Conservation (phyloP, 768 basidiomycete genomes). For the Rhizopogon vinicolor region DNA sequence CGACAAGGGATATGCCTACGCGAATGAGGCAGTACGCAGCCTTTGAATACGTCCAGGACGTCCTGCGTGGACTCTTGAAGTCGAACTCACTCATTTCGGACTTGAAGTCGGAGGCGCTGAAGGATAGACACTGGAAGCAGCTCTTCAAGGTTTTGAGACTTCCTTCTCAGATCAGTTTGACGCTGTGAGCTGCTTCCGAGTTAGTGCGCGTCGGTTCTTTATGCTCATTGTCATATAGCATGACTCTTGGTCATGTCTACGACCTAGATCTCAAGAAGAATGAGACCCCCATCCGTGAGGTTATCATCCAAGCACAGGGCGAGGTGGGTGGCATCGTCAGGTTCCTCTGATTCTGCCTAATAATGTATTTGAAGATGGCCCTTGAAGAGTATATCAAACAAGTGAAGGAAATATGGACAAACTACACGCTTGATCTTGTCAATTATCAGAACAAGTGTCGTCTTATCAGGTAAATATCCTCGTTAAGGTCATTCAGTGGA, state of each 20-base stretch:
- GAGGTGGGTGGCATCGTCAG: conserved; percentile 50
- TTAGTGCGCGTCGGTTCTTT: not conserved
- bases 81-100: conserved; percentile 88
- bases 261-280: conserved; percentile 95
- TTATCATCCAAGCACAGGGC: conserved; percentile 95
- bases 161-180: conserved; percentile 69
- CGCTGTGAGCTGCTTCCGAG: conserved; percentile 46
- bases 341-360: conserved; percentile 5
- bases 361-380: conserved; percentile 61
- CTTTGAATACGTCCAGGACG: conserved; percentile 96
- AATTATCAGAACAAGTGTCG: conserved; percentile 99
- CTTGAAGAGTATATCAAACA: conserved; percentile 94
- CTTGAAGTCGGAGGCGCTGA: conserved; percentile 93
- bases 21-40: conserved; percentile 99
- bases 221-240: conserved; percentile 40
- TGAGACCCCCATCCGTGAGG: conserved; percentile 86
- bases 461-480: conserved; percentile 64
- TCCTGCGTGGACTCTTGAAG: conserved; percentile 80
- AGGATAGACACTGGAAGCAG: conserved; percentile 98
- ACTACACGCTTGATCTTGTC: conserved; percentile 90
- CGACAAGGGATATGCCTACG: conserved; percentile 99
- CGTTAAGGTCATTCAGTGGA: not conserved
- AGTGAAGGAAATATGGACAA: conserved; percentile 97
- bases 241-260: conserved; percentile 96
- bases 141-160: conserved; percentile 85